A percentile compares a stretch with the other conserved stretches of the same genome.
Conservation (phyloP, 306 rosid genomes). For the Malus fusca region DNA sequence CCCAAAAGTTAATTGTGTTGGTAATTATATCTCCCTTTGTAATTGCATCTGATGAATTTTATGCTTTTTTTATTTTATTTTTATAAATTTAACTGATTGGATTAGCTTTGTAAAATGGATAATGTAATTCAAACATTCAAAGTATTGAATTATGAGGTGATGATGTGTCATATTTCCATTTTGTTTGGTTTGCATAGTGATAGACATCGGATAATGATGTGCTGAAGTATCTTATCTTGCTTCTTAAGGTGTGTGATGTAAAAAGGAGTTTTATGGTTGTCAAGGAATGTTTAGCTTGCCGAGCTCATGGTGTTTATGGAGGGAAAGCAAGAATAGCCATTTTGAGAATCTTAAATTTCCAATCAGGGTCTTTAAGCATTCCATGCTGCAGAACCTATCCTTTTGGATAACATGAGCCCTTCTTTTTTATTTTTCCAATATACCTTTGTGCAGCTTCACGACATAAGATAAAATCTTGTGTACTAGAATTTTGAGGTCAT, state of each 20-base stretch:
- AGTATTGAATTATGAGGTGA: background rate
- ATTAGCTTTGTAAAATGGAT: background rate
- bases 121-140: background rate
- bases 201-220: background rate
- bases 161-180: background rate
- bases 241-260: background rate
- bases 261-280: background rate
- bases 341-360: background rate
- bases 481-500: background rate
- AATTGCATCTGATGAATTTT: conserved; percentile 10
- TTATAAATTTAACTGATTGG: background rate
- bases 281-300: background rate
- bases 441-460: background rate
- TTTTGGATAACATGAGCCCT: background rate
- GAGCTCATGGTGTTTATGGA: background rate
- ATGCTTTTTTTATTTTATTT: background rate
- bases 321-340: background rate
- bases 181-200: background rate
- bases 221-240: background rate
- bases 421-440: background rate
- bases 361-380: background rate
- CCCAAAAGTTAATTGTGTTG: conserved; percentile 94
- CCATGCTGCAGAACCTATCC: background rate
- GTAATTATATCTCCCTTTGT: conserved; percentile 37
- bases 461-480: background rate